A percentile compares a stretch with the other conserved stretches of the same genome.
Evolutionary conservation across 1,284 basidiomycete species (phyloP).

Genomic region (Austropuccinia psidii): DNA sequence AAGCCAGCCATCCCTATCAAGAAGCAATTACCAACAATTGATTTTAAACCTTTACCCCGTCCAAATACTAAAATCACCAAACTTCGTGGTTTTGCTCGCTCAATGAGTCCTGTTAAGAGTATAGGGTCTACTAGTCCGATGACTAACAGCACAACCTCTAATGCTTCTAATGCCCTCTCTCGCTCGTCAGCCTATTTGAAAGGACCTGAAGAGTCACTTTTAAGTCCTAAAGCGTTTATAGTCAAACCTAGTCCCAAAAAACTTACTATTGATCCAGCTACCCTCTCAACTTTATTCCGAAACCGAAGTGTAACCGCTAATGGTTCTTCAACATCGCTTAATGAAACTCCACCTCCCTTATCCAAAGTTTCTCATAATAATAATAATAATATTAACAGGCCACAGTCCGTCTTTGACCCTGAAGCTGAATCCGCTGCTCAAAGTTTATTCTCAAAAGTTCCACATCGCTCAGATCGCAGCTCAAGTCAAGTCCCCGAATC

Average conservation of each 20-base stretch:
- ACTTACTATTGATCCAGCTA: slow-evolving; percentile 32
- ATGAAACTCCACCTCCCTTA: slow-evolving; percentile 24
- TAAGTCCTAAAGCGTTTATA: slow-evolving; percentile 36
- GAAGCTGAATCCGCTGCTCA: slow-evolving; percentile 31
- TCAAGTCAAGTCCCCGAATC: not conserved
- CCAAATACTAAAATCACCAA: slow-evolving; percentile 34
- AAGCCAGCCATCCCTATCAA: slow-evolving; percentile 35
- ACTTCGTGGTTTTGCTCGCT: slow-evolving; percentile 32
- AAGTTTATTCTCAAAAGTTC: slow-evolving; percentile 15
- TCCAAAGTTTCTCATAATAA: no score
- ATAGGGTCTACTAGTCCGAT: slow-evolving; percentile 3
- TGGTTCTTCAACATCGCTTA: slow-evolving; percentile 19
- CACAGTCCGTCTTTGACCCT: slow-evolving; percentile 28
- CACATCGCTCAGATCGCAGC: not conserved
- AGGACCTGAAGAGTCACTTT: slow-evolving; percentile 22
- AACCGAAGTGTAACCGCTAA: slow-evolving; percentile 27
- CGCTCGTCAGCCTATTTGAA: slow-evolving; percentile 31
- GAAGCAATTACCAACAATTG: slow-evolving; percentile 30
- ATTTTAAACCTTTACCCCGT: slow-evolving; percentile 36
- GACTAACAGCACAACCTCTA: not conserved
- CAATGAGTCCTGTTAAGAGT: slow-evolving; percentile 31
- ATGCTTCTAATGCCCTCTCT: slow-evolving; percentile 11
- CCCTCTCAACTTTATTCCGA: slow-evolving; percentile 23
- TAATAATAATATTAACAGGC: slow-evolving; percentile 2
- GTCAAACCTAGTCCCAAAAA: slow-evolving; percentile 35